These are phyloP conservation scores for Datura wrightii DNA, from an alignment of 257 asterid genomes.

Conservation along the genomic window DNA sequence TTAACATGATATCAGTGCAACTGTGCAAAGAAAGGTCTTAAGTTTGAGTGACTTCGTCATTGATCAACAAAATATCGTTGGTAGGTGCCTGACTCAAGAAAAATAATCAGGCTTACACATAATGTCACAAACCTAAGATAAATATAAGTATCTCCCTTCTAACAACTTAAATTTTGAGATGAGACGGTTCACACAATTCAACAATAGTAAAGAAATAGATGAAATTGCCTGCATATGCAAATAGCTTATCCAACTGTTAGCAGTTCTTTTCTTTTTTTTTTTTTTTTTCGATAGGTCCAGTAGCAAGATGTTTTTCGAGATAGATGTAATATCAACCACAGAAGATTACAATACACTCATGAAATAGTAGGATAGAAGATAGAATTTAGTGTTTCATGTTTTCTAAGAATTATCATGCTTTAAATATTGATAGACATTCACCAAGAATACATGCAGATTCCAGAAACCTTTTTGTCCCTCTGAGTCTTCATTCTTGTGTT, in stretches of 20 bases:
- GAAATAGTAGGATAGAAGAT: background rate
- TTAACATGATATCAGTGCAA: background rate
- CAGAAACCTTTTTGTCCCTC: background rate
- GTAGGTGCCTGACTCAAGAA: background rate
- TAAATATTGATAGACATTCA: background rate
- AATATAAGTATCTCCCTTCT: constrained; percentile 18
- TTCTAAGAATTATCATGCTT: background rate
- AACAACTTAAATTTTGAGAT: background rate
- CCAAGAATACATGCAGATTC: constrained; percentile 15
- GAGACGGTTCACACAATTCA: background rate
- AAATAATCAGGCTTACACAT: constrained; percentile 4
- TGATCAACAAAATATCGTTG: background rate
- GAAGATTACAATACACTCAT: background rate
- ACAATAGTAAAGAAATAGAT: background rate
- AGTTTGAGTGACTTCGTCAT: background rate
- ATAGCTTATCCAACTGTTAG: background rate
- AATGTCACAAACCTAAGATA: constrained; percentile 20
- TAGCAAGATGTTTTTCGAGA: constrained; percentile 23
- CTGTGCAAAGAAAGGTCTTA: constrained; percentile 10
- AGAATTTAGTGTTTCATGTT: background rate
- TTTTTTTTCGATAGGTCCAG: background rate
- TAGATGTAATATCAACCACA: background rate
- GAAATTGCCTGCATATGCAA: background rate
- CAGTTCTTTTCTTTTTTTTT: background rate
- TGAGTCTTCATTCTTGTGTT: background rate